Evolutionary conservation across 495 filamentous ascomycete genomes (phyloP), one percentile per base, ranked within the genome.

Genomic region (Physcia stellaris): DNA sequence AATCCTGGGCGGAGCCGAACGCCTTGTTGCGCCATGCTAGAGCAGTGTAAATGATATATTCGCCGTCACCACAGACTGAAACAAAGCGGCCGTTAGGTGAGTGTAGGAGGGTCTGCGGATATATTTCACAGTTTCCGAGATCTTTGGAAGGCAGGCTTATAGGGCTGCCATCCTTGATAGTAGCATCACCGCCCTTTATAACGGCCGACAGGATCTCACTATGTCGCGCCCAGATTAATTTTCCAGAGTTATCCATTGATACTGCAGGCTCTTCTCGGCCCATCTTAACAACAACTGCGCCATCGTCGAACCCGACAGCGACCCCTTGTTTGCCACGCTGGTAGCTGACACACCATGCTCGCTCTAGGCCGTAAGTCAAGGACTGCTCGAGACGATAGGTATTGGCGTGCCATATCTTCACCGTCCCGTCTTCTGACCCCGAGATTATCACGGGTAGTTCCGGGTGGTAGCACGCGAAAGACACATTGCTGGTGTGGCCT

Each of bases 391-490:
- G 68, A 37, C 90, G 70, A 58, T 96, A 96, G 33, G 90, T 94
- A 48, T 92, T 90, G 28, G 92, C 87, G 54, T 99, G 90, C 90
- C 90, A 99, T 58, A 96, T 88, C 64, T 94, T 93, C 40, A 99
- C 73, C 4, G 90, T 95, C 36, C 90, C 87, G 61, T 99, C 90
- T 58, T 99, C 90, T 12, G 87, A 94, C 44, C 90, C 90, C n/a
- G 88, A 95, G 39, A 99, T 92, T 46, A 99, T 96, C 45, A 99
- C 79, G 9, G 90, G 90, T 22, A 99, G 63, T 59, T 96, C 92
- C 0, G 90, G 90, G 55, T 99, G 90, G 54, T 94, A 99, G 61
- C 86, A 94, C 15, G 90, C 90, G 52, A 96, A 99, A 6, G 85
- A 94, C n/a, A 99, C 90, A 50, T 99, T 99, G 61, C 84, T 93